Evolutionary conservation across 2,329 filamentous ascomycete species (phyloP).

Genomic region (Talaromyces verruculosus): DNA sequence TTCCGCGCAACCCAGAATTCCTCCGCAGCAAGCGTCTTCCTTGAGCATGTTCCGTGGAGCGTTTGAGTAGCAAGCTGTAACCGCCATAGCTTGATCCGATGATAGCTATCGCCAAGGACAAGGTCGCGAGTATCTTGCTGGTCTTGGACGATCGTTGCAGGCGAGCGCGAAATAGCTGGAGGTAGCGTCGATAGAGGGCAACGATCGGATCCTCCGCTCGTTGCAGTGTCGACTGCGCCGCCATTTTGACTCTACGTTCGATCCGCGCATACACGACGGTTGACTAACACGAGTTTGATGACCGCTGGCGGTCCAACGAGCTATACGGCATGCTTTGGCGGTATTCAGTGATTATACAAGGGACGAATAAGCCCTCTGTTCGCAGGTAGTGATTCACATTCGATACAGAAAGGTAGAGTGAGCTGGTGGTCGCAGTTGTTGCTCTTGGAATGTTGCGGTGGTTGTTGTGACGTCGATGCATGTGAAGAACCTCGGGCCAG

Average conservation of each 20-base stretch:
- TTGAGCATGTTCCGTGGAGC: constrained; percentile 75
- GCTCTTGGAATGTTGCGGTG: background rate
- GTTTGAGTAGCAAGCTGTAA: constrained; percentile 72
- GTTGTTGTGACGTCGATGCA: constrained; percentile 20
- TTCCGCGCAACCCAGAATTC: constrained; percentile 90
- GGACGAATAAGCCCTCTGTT: background rate
- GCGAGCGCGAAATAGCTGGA: constrained; percentile 49
- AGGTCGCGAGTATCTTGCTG: constrained; percentile 71
- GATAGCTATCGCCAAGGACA: constrained; percentile 74
- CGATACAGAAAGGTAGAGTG: background rate
- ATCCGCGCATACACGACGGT: background rate
- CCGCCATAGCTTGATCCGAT: constrained; percentile 75
- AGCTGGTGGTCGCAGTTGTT: background rate
- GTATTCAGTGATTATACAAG: background rate
- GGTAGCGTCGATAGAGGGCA: constrained; percentile 56
- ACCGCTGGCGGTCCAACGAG: constrained; percentile 14
- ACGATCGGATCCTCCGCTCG: constrained; percentile 66
- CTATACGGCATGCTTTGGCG: constrained; percentile 17
- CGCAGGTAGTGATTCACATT: background rate
- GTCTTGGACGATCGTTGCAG: constrained; percentile 67
- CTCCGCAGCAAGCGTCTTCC: constrained; percentile 78
- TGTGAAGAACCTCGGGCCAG: constrained; percentile 22
- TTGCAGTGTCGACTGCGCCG: constrained; percentile 80
- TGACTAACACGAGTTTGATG: background rate
- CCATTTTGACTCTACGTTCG: constrained; percentile 58